A percentile compares a stretch with the other conserved stretches of the same genome.
phyloP scores from a whole-genome alignment of 805 yeast genomes.

The Ogataea paraovalis region DNA sequence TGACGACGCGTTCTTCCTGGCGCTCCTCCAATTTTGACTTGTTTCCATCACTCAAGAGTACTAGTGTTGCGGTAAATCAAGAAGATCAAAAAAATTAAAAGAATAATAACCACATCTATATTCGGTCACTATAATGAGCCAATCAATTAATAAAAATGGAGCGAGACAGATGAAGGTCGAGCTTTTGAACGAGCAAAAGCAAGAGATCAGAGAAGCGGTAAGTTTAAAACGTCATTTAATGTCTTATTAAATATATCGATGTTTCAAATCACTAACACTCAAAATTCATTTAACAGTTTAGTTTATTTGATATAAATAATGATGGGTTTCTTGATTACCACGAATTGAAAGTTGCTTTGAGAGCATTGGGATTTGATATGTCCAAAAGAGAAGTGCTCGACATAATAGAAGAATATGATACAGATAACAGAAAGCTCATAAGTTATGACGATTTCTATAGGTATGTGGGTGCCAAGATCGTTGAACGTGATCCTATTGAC shows the following conservation, averaged over 20 bases:
- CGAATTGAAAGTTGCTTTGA: slow-evolving; percentile 87
- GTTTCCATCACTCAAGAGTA: no score
- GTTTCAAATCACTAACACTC: slow-evolving; percentile 8
- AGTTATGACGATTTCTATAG: slow-evolving; percentile 78
- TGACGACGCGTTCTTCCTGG: background rate
- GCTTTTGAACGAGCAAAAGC: slow-evolving; percentile 79
- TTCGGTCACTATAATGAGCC: slow-evolving; percentile 4
- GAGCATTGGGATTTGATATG: slow-evolving; percentile 89
- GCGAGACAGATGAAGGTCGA: slow-evolving; percentile 51
- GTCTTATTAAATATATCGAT: no score
- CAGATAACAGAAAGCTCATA: slow-evolving; percentile 68
- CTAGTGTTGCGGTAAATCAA: no score
- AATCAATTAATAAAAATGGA: slow-evolving; percentile 17
- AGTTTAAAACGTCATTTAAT: slow-evolving; percentile 17
- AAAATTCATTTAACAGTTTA: slow-evolving; percentile 39
- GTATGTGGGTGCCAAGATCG: slow-evolving; percentile 76
- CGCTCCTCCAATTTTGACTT: no score
- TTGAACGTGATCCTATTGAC: slow-evolving; percentile 86
- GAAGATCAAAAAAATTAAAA: no score
- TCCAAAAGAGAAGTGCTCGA: slow-evolving; percentile 70
- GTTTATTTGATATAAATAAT: slow-evolving; percentile 85
- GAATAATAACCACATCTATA: no score
- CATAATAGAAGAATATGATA: slow-evolving; percentile 75
- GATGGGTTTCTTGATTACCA: slow-evolving; percentile 91
- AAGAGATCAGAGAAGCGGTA: slow-evolving; percentile 84